phyloP scores from a whole-genome alignment of 805 yeast species.

The Torulaspora microellipsoides region DNA sequence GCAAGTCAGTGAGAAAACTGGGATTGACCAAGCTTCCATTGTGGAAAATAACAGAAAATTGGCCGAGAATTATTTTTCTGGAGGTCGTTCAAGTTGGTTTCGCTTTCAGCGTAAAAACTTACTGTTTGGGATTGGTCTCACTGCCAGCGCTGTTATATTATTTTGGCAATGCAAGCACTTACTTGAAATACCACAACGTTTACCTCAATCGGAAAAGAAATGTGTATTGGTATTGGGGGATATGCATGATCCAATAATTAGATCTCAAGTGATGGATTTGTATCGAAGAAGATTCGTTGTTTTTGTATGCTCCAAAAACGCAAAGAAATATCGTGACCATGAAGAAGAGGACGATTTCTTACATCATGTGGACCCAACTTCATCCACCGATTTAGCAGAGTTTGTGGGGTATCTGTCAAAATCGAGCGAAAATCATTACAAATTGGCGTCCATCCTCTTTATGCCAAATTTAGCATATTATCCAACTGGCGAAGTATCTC shows the following conservation, averaged over 20 bases:
- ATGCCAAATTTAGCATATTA: constrained; percentile 34
- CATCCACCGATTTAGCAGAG: constrained; percentile 19
- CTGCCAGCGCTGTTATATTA: constrained; percentile 16
- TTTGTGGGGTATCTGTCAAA: constrained; percentile 19
- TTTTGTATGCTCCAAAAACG: constrained; percentile 30
- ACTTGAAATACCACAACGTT: constrained; percentile 13
- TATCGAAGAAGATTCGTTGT: constrained; percentile 33
- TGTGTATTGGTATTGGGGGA: constrained; percentile 32
- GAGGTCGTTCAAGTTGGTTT: background rate
- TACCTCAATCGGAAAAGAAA: constrained; percentile 16
- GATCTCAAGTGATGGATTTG: constrained; percentile 35
- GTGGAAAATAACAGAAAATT: background rate
- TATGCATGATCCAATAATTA: constrained; percentile 34
- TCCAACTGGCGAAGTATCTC: constrained; percentile 26
- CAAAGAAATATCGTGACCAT: constrained; percentile 17
- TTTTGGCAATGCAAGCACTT: constrained; percentile 13
- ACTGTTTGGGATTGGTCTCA: constrained; percentile 15
- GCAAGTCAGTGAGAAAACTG: background rate
- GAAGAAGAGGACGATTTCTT: constrained; percentile 32
- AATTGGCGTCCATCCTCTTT: constrained; percentile 26
- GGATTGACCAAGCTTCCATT: background rate
- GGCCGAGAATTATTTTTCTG: background rate
- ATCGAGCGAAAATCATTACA: constrained; percentile 6
- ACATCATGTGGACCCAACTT: constrained; percentile 24
- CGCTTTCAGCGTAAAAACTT: constrained; percentile 1